Percentiles rank a stretch among this genome's conserved stretches.
These are phyloP conservation scores for Sarocladium brachiariae DNA, from an alignment of 2,329 filamentous ascomycete genomes.

Conservation along the genomic window DNA sequence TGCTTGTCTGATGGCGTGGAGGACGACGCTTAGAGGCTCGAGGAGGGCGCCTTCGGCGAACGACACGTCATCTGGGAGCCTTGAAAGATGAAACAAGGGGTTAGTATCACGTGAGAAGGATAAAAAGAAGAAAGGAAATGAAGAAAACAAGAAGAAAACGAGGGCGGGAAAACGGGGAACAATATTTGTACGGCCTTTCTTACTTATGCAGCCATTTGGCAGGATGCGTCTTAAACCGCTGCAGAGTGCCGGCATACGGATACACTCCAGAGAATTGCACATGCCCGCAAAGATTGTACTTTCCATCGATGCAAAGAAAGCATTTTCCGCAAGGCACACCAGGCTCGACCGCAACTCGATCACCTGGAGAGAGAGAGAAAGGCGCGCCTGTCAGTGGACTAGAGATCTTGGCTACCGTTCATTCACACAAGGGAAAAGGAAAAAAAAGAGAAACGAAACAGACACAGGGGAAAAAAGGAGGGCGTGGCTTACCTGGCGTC, in stretches of 20 bases:
- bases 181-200: too few relatives aligned
- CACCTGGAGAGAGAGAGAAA: slow-evolving; percentile 28
- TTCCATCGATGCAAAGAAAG: slow-evolving; percentile 48
- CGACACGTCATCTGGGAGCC: slow-evolving; percentile 47
- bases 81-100: too few relatives aligned
- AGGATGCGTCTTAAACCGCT: slow-evolving; percentile 48
- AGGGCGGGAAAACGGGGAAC: too few relatives aligned
- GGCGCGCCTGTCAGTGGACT: too few relatives aligned
- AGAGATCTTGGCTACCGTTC: too few relatives aligned
- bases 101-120: too few relatives aligned
- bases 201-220: slow-evolving; percentile 53
- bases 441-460: too few relatives aligned
- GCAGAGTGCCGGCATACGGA: slow-evolving; percentile 50
- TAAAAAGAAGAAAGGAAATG: too few relatives aligned
- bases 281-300: slow-evolving; percentile 55
- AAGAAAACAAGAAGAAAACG: too few relatives aligned
- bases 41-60: slow-evolving; percentile 56
- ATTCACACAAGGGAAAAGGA: too few relatives aligned
- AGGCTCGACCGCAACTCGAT: slow-evolving; percentile 58
- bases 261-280: slow-evolving; percentile 53
- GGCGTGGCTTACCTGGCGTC: slow-evolving; percentile 48
- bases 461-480: too few relatives aligned
- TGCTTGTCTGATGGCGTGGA: slow-evolving; percentile 51
- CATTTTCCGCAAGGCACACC: slow-evolving; percentile 54
- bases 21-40: slow-evolving; percentile 56